phyloP scores from a whole-genome alignment of 495 filamentous ascomycete genomes.

The Daldinia loculata region DNA sequence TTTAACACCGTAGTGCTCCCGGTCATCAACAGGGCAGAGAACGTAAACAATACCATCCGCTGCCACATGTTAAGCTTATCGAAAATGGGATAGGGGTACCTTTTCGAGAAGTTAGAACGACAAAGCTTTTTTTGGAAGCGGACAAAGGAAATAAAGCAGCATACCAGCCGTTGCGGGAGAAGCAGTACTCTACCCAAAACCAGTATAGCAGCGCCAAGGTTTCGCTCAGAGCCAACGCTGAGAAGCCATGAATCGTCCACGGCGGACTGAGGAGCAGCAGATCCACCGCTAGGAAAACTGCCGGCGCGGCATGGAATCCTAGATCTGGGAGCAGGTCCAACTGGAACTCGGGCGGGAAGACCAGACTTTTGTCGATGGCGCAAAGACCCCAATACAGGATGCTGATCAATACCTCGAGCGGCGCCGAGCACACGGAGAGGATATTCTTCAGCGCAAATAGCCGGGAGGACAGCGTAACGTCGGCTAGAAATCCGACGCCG shows the following conservation, averaged over 20 bases:
- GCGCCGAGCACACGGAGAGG: slow-evolving; percentile 75
- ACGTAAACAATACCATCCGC: slow-evolving; percentile 72
- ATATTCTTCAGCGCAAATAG: slow-evolving; percentile 80
- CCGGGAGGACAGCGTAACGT: slow-evolving; percentile 69
- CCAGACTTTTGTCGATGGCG: slow-evolving; percentile 66
- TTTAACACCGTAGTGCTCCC: slow-evolving; percentile 71
- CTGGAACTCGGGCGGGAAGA: slow-evolving; percentile 57
- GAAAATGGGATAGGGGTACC: slow-evolving; percentile 91
- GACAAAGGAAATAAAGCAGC: slow-evolving; percentile 28
- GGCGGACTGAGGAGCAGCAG: slow-evolving; percentile 81
- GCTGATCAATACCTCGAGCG: slow-evolving; percentile 82
- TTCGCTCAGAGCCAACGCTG: slow-evolving; percentile 68
- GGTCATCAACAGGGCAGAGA: slow-evolving; percentile 76
- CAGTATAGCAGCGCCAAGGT: slow-evolving; percentile 79
- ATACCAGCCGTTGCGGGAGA: slow-evolving; percentile 75
- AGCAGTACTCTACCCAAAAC: slow-evolving; percentile 88
- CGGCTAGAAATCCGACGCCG: slow-evolving; percentile 73
- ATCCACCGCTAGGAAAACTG: slow-evolving; percentile 75
- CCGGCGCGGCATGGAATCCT: slow-evolving; percentile 80
- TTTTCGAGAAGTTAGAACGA: slow-evolving; percentile 42
- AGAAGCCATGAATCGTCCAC: slow-evolving; percentile 72
- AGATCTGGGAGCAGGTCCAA: slow-evolving; percentile 67
- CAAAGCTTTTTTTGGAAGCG: slow-evolving; percentile 7
- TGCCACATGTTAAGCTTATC: slow-evolving; percentile 66
- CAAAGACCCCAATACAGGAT: slow-evolving; percentile 86